Evolutionary conservation across 2,329 filamentous ascomycete species (phyloP), one percentile per base, ranked within the genome.

Genomic region (Berkeleyomyces basicola): DNA sequence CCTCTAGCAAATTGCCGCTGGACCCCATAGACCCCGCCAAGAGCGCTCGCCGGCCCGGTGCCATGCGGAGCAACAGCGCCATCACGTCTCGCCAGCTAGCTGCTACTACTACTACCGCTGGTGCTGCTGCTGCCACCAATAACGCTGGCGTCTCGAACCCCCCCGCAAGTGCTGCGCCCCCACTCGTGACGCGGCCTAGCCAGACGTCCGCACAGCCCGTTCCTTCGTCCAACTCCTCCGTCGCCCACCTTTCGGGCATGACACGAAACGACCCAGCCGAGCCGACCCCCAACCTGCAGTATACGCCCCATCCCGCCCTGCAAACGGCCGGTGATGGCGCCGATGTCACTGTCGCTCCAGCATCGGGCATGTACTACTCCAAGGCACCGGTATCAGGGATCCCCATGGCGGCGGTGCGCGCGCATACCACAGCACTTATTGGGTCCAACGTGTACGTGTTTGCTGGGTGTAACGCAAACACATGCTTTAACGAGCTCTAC

Each of bases 291-390:
- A 53, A 55, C 33, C 7, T 74, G 75, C 44, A 23, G 71, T 75
- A 59, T 75, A 81, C 67, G 74, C 74, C 6, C 70, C 77, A 1
- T 58, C 83, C 83, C 42, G 74, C 80, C n/a, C 74, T 85, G 3
- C 79, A 78, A 43, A 78, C 82, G 67, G 76, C 80, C 9, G 74
- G 74, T 55, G 79, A 78, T 36, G 80, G 80, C 1, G 78, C 82
- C 4, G 79, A 85, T 64, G 82, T 87, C 16, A 76, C 79, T 7
- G 75, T 79, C 2, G 83, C 84, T 14, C 84, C 84, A 36, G 80
- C 84, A 16, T 84, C 82, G 58, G 84, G 84, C 68, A 87, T 87
- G 84, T 87, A 87, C 74, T 87, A 84, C 83, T 85, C 82, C 61
- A 78, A 77, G 43, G 83, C 84, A 7, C 81, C 80, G 6, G 77